These are phyloP conservation scores for Aspergillus biplanus DNA, from an alignment of 495 filamentous ascomycete genomes.

Conservation along the genomic window DNA sequence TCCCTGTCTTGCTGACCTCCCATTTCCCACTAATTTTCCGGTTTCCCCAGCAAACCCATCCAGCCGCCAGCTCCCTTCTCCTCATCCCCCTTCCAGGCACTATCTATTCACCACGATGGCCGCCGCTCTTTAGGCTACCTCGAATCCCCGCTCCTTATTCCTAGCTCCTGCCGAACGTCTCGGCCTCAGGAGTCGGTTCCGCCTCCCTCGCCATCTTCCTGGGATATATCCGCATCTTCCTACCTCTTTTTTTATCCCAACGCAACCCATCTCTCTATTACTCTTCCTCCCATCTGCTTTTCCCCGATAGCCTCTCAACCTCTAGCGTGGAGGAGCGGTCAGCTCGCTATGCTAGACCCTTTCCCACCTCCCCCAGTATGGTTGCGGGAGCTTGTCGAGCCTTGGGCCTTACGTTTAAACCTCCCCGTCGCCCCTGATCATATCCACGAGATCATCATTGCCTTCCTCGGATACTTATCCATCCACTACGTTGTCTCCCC, in stretches of 20 bases:
- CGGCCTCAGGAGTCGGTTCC: too few relatives aligned
- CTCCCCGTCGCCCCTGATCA: slow-evolving; percentile 80
- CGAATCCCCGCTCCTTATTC: slow-evolving; percentile 7
- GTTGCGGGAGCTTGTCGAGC: slow-evolving; percentile 44
- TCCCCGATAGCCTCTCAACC: slow-evolving; percentile 1
- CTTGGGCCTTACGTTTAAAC: slow-evolving; percentile 52
- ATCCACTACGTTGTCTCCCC: slow-evolving; percentile 78
- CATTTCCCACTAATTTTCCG: slow-evolving; percentile 5
- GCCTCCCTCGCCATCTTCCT: too few relatives aligned
- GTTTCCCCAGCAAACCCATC: neutral
- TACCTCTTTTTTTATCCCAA: slow-evolving; percentile 6
- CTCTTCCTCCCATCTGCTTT: slow-evolving; percentile 6
- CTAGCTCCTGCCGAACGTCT: neutral
- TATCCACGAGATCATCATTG: slow-evolving; percentile 82
- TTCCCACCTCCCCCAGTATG: slow-evolving; percentile 50
- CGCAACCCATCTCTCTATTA: slow-evolving; percentile 2
- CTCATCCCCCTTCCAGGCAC: slow-evolving; percentile 9
- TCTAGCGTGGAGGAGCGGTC: slow-evolving; percentile 17
- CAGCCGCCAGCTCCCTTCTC: neutral
- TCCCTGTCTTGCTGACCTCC: neutral
- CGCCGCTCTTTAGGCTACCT: slow-evolving; percentile 17
- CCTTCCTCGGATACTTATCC: slow-evolving; percentile 75
- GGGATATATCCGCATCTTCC: neutral
- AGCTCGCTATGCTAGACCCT: slow-evolving; percentile 52
- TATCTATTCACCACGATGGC: slow-evolving; percentile 15